A percentile compares a stretch with the other conserved stretches of the same genome.
phyloP scores from a whole-genome alignment of 2,329 filamentous ascomycete species.

The Epicoccum nigrum region DNA sequence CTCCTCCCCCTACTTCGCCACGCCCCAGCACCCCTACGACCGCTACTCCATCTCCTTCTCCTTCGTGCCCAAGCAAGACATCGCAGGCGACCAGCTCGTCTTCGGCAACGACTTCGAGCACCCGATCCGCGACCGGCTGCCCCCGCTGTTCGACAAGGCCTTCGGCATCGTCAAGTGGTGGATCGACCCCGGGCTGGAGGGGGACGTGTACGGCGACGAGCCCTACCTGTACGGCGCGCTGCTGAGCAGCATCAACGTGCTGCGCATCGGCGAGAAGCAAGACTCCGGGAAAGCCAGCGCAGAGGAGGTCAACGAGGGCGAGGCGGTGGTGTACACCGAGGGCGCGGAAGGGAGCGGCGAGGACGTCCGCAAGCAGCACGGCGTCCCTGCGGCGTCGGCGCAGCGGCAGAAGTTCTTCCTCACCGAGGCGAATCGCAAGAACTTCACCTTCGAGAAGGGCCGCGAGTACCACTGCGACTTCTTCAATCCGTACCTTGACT shows the following conservation, averaged over 20 bases:
- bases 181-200: conserved; percentile 89
- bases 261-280: conserved; percentile 65
- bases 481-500: conserved; percentile 91
- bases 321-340: conserved; percentile 62
- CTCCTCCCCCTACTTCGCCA: conserved; percentile 78
- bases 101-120: conserved; percentile 97
- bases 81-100: conserved; percentile 75
- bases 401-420: conserved; percentile 67
- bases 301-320: conserved; percentile 59
- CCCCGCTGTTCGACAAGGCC: conserved; percentile 83
- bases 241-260: conserved; percentile 77
- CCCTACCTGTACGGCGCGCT: conserved; percentile 87
- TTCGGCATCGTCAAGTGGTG: conserved; percentile 87
- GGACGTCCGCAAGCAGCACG: conserved; percentile 46
- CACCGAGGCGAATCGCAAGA: conserved; percentile 59
- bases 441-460: conserved; percentile 67
- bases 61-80: conserved; percentile 72
- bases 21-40: conserved; percentile 72
- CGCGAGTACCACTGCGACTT: conserved; percentile 73
- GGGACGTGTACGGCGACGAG: conserved; percentile 84
- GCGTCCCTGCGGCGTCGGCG: conserved; percentile 49
- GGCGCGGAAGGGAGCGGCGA: conserved; percentile 55
- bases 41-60: conserved; percentile 84
- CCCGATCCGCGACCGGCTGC: conserved; percentile 83
- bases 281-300: conserved; percentile 42